These are phyloP conservation scores for Aspergillus sp. DNA, from an alignment of 2,329 filamentous ascomycete genomes.

Conservation along the genomic window DNA sequence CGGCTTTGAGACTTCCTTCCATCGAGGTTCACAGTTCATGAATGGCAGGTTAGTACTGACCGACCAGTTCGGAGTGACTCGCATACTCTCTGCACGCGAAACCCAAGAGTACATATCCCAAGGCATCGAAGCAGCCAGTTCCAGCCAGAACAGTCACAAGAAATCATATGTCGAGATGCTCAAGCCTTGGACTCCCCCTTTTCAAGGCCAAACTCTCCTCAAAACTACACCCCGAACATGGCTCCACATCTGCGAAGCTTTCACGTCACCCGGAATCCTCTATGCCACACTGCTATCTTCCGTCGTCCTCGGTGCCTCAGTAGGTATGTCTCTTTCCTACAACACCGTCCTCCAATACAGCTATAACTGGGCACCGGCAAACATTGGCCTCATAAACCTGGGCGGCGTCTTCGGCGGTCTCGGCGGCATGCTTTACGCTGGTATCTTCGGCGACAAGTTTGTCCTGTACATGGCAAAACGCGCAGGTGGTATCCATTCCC, in stretches of 20 bases:
- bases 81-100: constrained; percentile 31
- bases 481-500: constrained; percentile 31
- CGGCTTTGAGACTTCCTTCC: constrained; percentile 43
- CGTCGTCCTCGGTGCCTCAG: constrained; percentile 37
- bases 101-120: constrained; percentile 14
- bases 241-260: constrained; percentile 24
- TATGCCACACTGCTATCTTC: constrained; percentile 40
- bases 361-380: constrained; percentile 33
- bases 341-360: constrained; percentile 33
- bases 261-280: constrained; percentile 38
- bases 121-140: not conserved
- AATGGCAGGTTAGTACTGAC: constrained; percentile 39
- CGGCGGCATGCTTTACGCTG: constrained; percentile 28
- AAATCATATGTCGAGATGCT: constrained; percentile 30
- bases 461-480: constrained; percentile 32
- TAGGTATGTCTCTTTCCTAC: constrained; percentile 42
- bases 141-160: not conserved
- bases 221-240: constrained; percentile 14
- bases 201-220: constrained; percentile 9
- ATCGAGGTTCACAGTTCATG: constrained; percentile 33
- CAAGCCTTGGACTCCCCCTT: constrained; percentile 23
- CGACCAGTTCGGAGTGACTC: constrained; percentile 42
- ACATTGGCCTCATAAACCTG: constrained; percentile 26
- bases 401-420: constrained; percentile 28
- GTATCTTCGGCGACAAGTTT: constrained; percentile 23